Evolutionary conservation across 768 basidiomycete genomes (phyloP).

Genomic region (Pholiota microspora): DNA sequence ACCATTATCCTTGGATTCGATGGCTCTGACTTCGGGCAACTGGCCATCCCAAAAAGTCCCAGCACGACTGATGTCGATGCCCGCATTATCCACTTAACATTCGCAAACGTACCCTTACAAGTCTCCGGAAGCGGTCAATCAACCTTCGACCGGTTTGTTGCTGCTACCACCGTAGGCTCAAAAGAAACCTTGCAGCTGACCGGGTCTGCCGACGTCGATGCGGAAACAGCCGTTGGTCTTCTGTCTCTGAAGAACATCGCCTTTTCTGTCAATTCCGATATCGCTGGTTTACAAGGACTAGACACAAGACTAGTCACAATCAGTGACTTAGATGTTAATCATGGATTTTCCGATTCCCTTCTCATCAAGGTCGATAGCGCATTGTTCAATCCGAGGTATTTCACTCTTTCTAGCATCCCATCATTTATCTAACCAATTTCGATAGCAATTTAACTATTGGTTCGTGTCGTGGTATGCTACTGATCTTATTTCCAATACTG

Average conservation of each 20-base stretch:
- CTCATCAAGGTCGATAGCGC: conserved; percentile 62
- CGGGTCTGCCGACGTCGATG: conserved; percentile 55
- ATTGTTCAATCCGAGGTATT: conserved; percentile 65
- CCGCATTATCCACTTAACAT: conserved; percentile 60
- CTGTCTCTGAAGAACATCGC: conserved; percentile 53
- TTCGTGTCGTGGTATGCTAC: conserved; percentile 11
- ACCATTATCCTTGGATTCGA: conserved; percentile 52
- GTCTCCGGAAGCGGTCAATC: conserved; percentile 46
- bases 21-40: conserved; percentile 55
- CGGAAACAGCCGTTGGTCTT: conserved; percentile 64
- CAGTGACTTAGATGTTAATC: conserved; percentile 60
- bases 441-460: conserved; percentile 45
- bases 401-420: not conserved
- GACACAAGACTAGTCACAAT: conserved; percentile 55
- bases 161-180: conserved; percentile 52
- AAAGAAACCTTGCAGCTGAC: conserved; percentile 47
- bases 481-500: conserved; percentile 31
- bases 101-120: conserved; percentile 57
- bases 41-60: conserved; percentile 56
- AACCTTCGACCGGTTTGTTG: conserved; percentile 60
- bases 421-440: not conserved
- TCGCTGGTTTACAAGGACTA: conserved; percentile 66
- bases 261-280: conserved; percentile 56
- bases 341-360: conserved; percentile 64
- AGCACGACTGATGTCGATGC: conserved; percentile 59